phyloP scores from a whole-genome alignment of 2,329 filamentous ascomycete species.

The Neurospora crassa region DNA sequence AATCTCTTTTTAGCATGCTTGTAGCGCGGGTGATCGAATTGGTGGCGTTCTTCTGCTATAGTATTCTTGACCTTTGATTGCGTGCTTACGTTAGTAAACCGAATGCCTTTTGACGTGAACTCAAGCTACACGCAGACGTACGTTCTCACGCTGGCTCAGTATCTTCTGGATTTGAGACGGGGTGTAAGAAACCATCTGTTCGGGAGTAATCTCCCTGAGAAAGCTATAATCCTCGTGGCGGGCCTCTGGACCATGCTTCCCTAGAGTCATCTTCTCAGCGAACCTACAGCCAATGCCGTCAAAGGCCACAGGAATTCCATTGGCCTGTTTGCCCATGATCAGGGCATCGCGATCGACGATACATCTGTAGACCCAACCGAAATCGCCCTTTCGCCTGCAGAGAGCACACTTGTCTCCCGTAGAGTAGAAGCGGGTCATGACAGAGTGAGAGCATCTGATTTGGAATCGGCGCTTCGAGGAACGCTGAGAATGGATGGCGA shows the following conservation, averaged over 20 bases:
- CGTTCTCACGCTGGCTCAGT: constrained; percentile 40
- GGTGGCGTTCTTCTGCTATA: constrained; percentile 19
- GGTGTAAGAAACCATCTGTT: constrained; percentile 34
- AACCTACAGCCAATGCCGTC: constrained; percentile 27
- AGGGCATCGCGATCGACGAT: constrained; percentile 47
- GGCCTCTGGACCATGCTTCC: constrained; percentile 30
- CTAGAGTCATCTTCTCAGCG: constrained; percentile 23
- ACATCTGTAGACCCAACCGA: constrained; percentile 69
- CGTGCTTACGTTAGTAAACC: constrained; percentile 6
- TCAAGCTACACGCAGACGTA: constrained; percentile 20
- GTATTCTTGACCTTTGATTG: constrained; percentile 23
- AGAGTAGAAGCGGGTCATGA: constrained; percentile 57
- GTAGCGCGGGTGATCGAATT: not conserved
- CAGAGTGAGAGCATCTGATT: constrained; percentile 53
- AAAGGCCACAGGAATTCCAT: constrained; percentile 19
- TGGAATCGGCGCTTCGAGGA: not conserved
- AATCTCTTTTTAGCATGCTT: constrained; percentile 5
- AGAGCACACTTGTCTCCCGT: constrained; percentile 41
- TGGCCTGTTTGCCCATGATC: constrained; percentile 26
- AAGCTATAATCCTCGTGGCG: constrained; percentile 35
- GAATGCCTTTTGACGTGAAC: not conserved
- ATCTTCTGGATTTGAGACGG: constrained; percentile 37
- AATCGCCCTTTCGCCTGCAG: constrained; percentile 45
- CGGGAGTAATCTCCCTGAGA: constrained; percentile 32
- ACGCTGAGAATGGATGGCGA: not conserved